A percentile compares a stretch with the other conserved stretches of the same genome.
Evolutionary conservation across 2,329 filamentous ascomycete species (phyloP).

Genomic region (Phialophora verrucosa): DNA sequence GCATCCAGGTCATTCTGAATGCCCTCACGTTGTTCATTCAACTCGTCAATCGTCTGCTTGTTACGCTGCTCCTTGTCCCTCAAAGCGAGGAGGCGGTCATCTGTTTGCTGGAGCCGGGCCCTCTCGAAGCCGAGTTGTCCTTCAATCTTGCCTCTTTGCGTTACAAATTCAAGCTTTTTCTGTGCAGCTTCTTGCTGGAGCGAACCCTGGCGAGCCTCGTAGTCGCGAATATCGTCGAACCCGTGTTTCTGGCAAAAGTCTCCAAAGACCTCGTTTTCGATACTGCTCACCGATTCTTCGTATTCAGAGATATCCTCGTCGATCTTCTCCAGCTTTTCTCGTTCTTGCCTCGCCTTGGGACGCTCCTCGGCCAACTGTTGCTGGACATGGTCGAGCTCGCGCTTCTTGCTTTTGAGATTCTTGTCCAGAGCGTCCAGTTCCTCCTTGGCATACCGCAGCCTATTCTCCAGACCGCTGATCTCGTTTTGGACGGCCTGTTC

Average conservation of each 20-base stretch:
- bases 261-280: slow-evolving; percentile 87
- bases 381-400: slow-evolving; percentile 75
- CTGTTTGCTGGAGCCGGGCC: slow-evolving; percentile 72
- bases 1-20: slow-evolving; percentile 76
- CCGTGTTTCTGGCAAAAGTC: slow-evolving; percentile 85
- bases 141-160: slow-evolving; percentile 70
- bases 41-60: slow-evolving; percentile 70
- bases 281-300: slow-evolving; percentile 71
- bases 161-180: slow-evolving; percentile 83
- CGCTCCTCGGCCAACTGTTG: slow-evolving; percentile 75
- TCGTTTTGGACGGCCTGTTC: slow-evolving; percentile 84
- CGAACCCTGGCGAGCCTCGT: slow-evolving; percentile 90
- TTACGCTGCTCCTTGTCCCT: slow-evolving; percentile 71
- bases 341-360: slow-evolving; percentile 77
- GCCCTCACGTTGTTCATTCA: slow-evolving; percentile 73
- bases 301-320: slow-evolving; percentile 62
- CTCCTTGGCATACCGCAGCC: slow-evolving; percentile 71
- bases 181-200: slow-evolving; percentile 88
- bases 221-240: slow-evolving; percentile 87
- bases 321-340: slow-evolving; percentile 68
- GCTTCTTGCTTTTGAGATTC: slow-evolving; percentile 83
- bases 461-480: slow-evolving; percentile 77
- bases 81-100: slow-evolving; percentile 71
- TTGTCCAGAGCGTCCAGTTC: slow-evolving; percentile 80
- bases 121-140: slow-evolving; percentile 69